Evolutionary conservation across 2,329 filamentous ascomycete genomes (phyloP).

Genomic region (Phialocephala sp.): DNA sequence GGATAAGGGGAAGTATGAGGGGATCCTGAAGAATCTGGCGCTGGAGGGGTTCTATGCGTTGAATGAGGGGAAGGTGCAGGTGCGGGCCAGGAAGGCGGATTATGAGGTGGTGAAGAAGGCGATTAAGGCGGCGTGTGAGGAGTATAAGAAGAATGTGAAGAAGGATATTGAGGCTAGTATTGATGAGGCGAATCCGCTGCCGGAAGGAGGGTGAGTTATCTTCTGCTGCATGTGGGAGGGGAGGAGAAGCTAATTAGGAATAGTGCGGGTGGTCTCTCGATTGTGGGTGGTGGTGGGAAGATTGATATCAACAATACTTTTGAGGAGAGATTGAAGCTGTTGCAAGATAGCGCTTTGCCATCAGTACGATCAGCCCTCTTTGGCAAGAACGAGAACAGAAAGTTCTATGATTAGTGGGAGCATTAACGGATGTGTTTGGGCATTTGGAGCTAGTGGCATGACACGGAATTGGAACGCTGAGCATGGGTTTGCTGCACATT

Average conservation of each 20-base stretch:
- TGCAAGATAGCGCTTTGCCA: constrained; percentile 85
- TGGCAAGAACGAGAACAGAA: constrained; percentile 93
- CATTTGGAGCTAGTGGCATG: constrained; percentile 1
- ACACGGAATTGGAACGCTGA: constrained; percentile 16
- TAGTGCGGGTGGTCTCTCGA: constrained; percentile 82
- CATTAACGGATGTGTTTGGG: constrained; percentile 1
- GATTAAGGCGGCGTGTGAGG: constrained; percentile 74
- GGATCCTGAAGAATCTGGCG: constrained; percentile 77
- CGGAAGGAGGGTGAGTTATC: constrained; percentile 80
- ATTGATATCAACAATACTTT: constrained; percentile 99
- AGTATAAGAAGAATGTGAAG: constrained; percentile 81
- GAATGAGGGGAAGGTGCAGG: constrained; percentile 75
- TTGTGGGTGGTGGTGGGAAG: constrained; percentile 85
- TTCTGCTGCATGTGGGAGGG: constrained; percentile 3
- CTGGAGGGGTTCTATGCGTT: constrained; percentile 91
- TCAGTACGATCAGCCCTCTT: constrained; percentile 86
- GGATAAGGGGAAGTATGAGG: constrained; percentile 77
- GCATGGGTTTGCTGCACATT: constrained; percentile 31
- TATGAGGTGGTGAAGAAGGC: constrained; percentile 77
- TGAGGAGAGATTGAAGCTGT: constrained; percentile 84
- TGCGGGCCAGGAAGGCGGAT: constrained; percentile 83
- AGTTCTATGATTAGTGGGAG: constrained; percentile 80
- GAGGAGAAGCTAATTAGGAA: constrained; percentile 25
- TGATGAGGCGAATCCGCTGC: constrained; percentile 79
- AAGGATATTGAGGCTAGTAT: constrained; percentile 73